phyloP scores from a whole-genome alignment of 306 rosid genomes.

The Mimosa pudica region DNA sequence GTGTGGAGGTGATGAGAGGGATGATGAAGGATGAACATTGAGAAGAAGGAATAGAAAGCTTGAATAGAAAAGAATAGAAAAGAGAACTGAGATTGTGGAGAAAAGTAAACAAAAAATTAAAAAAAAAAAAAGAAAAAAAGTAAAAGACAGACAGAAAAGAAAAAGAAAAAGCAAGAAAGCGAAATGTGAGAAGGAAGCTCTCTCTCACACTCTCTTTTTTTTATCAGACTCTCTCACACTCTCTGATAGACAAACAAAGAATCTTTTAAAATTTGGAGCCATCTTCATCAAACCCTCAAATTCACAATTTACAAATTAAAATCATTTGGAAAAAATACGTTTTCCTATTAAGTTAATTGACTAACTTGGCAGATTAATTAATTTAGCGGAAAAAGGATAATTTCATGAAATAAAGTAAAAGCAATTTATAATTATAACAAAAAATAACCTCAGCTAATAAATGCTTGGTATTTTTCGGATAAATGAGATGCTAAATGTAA shows the following conservation, averaged over 20 bases:
- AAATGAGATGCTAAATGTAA: too few species aligned
- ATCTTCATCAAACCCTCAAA: conserved; percentile 1
- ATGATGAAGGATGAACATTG: not conserved
- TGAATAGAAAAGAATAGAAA: conserved; percentile 46
- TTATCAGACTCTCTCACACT: not conserved
- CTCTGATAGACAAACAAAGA: conserved; percentile 15
- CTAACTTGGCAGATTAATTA: too few species aligned
- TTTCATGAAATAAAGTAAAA: too few species aligned
- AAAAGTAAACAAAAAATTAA: not conserved
- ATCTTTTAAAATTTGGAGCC: conserved; percentile 49
- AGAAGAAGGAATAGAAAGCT: conserved; percentile 26
- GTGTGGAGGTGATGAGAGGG: not conserved
- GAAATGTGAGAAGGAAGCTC: conserved; percentile 29
- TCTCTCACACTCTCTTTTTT: not conserved
- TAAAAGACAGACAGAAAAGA: conserved; percentile 15
- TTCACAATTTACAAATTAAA: not conserved
- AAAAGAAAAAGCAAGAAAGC: conserved; percentile 29
- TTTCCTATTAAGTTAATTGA: too few species aligned
- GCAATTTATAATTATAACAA: too few species aligned
- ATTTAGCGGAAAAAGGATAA: too few species aligned
- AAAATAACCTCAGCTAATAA: too few species aligned
- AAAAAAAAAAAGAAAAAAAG: not conserved
- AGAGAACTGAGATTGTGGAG: conserved; percentile 33
- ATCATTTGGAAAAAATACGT: too few species aligned
- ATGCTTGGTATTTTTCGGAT: too few species aligned